phyloP scores from a whole-genome alignment of 1,284 basidiomycete species.

The Inonotus hispidus region DNA sequence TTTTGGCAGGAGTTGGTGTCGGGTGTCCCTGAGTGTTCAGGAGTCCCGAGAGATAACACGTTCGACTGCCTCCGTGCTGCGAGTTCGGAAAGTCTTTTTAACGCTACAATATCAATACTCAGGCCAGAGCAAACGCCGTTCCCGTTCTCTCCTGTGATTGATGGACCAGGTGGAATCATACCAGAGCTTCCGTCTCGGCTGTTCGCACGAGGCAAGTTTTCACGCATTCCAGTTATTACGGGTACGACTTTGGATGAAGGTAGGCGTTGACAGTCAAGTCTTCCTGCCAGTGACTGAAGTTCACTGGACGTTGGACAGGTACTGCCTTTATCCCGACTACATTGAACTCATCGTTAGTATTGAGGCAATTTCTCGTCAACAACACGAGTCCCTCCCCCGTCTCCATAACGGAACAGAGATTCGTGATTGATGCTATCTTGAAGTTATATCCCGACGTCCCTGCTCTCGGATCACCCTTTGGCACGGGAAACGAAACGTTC shows the following conservation, averaged over 20 bases:
- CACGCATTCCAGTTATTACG: slow-evolving; percentile 41
- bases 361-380: slow-evolving; percentile 27
- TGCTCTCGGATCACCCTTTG: slow-evolving; percentile 43
- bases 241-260: slow-evolving; percentile 47
- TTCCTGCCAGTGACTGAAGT: neutral
- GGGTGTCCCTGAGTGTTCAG: slow-evolving; percentile 33
- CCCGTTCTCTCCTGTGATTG: slow-evolving; percentile 37
- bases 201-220: slow-evolving; percentile 32
- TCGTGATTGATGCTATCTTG: slow-evolving; percentile 30
- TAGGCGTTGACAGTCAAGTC: neutral
- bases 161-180: slow-evolving; percentile 38
- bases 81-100: slow-evolving; percentile 33
- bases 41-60: slow-evolving; percentile 28
- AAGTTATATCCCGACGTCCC: slow-evolving; percentile 44
- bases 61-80: slow-evolving; percentile 37
- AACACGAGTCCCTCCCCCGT: slow-evolving; percentile 32
- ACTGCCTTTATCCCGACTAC: slow-evolving; percentile 31
- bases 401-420: slow-evolving; percentile 22
- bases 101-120: slow-evolving; percentile 27
- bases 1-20: slow-evolving; percentile 39
- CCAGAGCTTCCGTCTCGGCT: slow-evolving; percentile 38
- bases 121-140: slow-evolving; percentile 27
- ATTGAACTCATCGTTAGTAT: slow-evolving; percentile 27
- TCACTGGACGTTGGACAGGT: neutral
- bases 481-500: slow-evolving; percentile 46